A percentile compares a stretch with the other conserved stretches of the same genome.
phyloP scores from a whole-genome alignment of 805 yeast species.

The Kregervanrija pseudodelftensis region DNA sequence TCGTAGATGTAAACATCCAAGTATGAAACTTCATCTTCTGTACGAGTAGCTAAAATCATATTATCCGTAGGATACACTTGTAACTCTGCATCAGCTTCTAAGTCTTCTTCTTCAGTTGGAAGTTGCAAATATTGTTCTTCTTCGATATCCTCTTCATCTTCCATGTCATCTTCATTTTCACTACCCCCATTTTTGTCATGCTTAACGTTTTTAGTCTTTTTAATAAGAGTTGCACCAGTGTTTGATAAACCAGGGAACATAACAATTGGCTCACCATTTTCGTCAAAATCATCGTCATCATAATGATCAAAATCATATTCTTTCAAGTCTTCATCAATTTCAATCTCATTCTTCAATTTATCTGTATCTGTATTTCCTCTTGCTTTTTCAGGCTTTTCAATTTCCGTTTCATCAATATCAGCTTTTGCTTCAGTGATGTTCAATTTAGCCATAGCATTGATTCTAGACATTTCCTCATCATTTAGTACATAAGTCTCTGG shows the following conservation, averaged over 20 bases:
- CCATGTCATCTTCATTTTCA: conserved; percentile 22
- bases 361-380: conserved; percentile 3
- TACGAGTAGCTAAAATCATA: conserved; percentile 81
- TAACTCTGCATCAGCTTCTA: conserved; percentile 76
- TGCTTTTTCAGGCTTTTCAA: conserved; percentile 12
- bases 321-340: conserved; percentile 75
- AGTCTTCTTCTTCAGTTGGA: conserved; percentile 54
- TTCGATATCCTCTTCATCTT: conserved; percentile 27
- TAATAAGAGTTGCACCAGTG: conserved; percentile 50
- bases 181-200: conserved; percentile 28
- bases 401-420: conserved; percentile 19
- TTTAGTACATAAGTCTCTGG: conserved; percentile 84
- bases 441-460: conserved; percentile 75
- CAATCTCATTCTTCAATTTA: conserved; percentile 44
- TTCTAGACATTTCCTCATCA: conserved; percentile 90
- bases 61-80: conserved; percentile 89
- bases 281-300: conserved; percentile 58
- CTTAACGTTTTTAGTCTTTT: conserved; percentile 34
- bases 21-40: conserved; percentile 91
- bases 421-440: conserved; percentile 68
- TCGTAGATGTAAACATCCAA: conserved; percentile 92
- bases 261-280: conserved; percentile 46
- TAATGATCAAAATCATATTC: conserved; percentile 84
- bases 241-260: conserved; percentile 68
- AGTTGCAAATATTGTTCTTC: conserved; percentile 59